These are phyloP conservation scores for Mucuna pruriens DNA, from an alignment of 306 rosid genomes.

Conservation along the genomic window DNA sequence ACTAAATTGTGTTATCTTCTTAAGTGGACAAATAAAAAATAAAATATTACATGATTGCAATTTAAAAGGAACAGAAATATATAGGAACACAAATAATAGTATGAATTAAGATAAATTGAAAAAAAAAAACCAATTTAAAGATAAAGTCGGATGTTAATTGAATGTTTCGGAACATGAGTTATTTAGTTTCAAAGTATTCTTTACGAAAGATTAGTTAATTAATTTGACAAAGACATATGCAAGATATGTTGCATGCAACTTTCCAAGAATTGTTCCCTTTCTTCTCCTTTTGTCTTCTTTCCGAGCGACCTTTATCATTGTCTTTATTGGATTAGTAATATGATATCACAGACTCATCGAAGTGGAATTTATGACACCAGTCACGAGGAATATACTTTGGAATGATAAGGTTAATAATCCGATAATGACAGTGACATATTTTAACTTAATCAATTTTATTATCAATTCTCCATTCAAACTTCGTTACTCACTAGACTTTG, in stretches of 20 bases:
- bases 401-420: conserved; percentile 35
- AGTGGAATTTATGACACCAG: conserved; percentile 17
- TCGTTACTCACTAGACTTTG: conserved; percentile 47
- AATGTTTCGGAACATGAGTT: not conserved
- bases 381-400: conserved; percentile 34
- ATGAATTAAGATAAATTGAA: not conserved
- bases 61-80: not conserved
- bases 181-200: not conserved
- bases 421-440: conserved; percentile 34
- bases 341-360: conserved; percentile 6
- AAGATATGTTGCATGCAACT: conserved; percentile 23
- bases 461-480: conserved; percentile 3
- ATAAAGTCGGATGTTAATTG: not conserved
- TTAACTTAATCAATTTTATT: not conserved
- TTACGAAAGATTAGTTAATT: not conserved
- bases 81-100: not conserved
- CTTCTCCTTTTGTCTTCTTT: conserved; percentile 31
- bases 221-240: conserved; percentile 31
- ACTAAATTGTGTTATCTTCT: no score
- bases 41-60: no score
- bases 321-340: conserved; percentile 14
- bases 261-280: not conserved
- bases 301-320: conserved; percentile 20
- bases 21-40: no score
- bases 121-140: not conserved